Base-by-base conservation (phyloP, 1,284 basidiomycete genomes). In the Sutorius eximius region DNA sequence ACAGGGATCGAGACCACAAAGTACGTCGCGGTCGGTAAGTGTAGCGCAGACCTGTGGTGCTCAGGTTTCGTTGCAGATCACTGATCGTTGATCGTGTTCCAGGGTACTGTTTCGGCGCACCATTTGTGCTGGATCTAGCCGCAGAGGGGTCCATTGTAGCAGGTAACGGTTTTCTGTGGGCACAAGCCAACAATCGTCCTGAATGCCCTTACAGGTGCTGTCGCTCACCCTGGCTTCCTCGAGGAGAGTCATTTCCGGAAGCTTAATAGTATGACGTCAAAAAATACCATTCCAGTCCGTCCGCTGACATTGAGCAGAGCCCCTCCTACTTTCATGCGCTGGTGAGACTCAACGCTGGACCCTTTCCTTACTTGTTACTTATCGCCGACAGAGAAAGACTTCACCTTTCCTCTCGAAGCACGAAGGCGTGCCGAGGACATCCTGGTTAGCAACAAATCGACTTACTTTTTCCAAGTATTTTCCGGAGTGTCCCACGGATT, bases 91-190 rank as follows among this genome's bases (percentile, higher is more conserved):
- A 51, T 16, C 5, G 15, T 20, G 10, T 36, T 16, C 18, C 47
- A 82, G 82, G 82, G 3, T 82, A 83, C 59, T 84, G 82, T 61
- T 83, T 83, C 52, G 82, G 82, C 1, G 82, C 74, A n/a, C 74
- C 78, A 0, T 81, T 77, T 56, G 75, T 76, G 1, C 64, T 82
- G 49, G 73, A 82, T 37, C 60, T 78, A 2, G 72, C 75, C 1
- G 71, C 75, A 4, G 72, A 71, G 0, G 77, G 78, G 45, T 71
- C 72, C 45, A 65, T 82, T 38, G 71, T 73, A 0, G 80, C 80
- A 41, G 75, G 80, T 80, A 59, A 38, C 8, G 12, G 58, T 13
- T 37, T 46, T 40, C 20, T 9, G 0, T 41, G 12, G 30, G n/a
- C 11, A 7, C 11, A 18, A 43, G 20, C 3, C 3, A 20, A 29